Percentiles rank a stretch among this genome's conserved stretches.
Conservation (phyloP, 2,329 filamentous ascomycete species). For the Penicillium thymicola region DNA sequence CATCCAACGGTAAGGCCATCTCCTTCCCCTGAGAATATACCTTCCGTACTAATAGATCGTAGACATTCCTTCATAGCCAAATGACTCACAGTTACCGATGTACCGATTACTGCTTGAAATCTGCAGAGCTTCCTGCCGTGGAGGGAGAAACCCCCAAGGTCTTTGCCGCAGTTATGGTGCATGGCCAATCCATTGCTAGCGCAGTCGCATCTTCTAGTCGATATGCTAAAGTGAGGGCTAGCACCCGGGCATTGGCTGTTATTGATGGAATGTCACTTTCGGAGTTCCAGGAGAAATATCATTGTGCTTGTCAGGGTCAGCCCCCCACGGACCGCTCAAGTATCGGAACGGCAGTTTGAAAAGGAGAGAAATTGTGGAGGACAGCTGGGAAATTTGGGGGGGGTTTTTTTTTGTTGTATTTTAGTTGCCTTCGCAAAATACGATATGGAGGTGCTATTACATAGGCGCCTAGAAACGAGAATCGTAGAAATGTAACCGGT, state of each 20-base stretch:
- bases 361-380: background rate
- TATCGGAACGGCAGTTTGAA: constrained; percentile 32
- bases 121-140: constrained; percentile 43
- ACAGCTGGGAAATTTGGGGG: background rate
- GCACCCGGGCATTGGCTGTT: constrained; percentile 37
- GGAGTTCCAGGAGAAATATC: constrained; percentile 59
- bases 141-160: constrained; percentile 52
- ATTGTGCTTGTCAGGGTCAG: constrained; percentile 58
- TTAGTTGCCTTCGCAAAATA: background rate
- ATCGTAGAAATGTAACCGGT: background rate
- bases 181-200: constrained; percentile 64
- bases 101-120: constrained; percentile 50
- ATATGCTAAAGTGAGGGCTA: constrained; percentile 65
- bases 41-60: background rate
- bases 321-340: constrained; percentile 11
- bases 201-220: constrained; percentile 61
- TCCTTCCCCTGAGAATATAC: background rate
- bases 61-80: constrained; percentile 64
- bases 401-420: background rate
- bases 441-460: background rate
- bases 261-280: constrained; percentile 51
- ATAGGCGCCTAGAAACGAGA: background rate
- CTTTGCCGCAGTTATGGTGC: constrained; percentile 72
- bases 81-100: constrained; percentile 67
- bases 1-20: constrained; percentile 63